Evolutionary conservation across 1,284 basidiomycete genomes (phyloP).

Genomic region (Cutaneotrichosporon cavernicola): DNA sequence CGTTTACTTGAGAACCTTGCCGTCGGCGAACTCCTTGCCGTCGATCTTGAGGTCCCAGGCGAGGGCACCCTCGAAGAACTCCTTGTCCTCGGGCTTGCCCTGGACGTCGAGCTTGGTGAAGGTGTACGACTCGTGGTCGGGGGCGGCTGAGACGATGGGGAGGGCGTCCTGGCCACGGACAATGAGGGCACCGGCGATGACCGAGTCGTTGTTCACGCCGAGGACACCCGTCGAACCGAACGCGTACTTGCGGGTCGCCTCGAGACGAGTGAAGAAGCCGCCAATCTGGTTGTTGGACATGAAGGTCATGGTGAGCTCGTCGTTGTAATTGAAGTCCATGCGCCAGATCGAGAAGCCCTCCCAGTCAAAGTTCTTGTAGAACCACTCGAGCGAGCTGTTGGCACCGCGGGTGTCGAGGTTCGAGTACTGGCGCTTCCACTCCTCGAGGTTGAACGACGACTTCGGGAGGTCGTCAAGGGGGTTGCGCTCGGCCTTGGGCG

Average conservation of each 20-base stretch:
- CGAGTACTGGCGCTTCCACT: constrained; percentile 97
- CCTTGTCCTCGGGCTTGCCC: constrained; percentile 67
- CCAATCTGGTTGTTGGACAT: constrained; percentile 81
- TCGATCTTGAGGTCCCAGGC: constrained; percentile 85
- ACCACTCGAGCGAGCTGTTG: constrained; percentile 69
- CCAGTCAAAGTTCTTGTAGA: constrained; percentile 88
- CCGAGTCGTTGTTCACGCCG: constrained; percentile 70
- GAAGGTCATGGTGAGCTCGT: constrained; percentile 87
- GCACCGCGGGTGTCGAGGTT: constrained; percentile 92
- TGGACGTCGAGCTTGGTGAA: constrained; percentile 65
- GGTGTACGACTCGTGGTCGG: constrained; percentile 83
- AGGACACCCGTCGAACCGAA: constrained; percentile 92
- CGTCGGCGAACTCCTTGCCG: constrained; percentile 73
- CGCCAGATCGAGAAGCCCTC: constrained; percentile 86
- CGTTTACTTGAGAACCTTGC: constrained; percentile 55
- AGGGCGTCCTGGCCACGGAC: constrained; percentile 67
- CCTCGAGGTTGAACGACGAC: constrained; percentile 89
- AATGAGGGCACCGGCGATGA: constrained; percentile 79
- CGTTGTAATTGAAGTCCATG: constrained; percentile 91
- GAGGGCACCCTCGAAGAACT: constrained; percentile 82
- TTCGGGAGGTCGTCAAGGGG: constrained; percentile 90
- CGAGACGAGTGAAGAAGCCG: constrained; percentile 94
- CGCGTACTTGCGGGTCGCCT: constrained; percentile 90
- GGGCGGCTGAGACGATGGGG: constrained; percentile 76
- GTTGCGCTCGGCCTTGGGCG: constrained; percentile 83